Percentiles rank a stretch among this genome's conserved stretches.
Conservation (phyloP, 208 protist species). For the Tritrichomonas musculus region DNA sequence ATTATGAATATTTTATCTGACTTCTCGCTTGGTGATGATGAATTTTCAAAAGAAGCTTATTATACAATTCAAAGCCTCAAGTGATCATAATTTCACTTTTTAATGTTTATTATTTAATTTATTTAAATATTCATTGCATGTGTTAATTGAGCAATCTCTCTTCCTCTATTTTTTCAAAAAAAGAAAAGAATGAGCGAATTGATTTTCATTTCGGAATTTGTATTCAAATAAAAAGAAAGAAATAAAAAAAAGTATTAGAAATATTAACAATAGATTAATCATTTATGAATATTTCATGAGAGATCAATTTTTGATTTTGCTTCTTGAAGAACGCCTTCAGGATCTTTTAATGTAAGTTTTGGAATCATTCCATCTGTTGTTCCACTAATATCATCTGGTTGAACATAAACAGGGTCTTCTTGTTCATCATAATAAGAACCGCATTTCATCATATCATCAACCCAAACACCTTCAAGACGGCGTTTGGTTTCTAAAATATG, state of each 20-base stretch:
- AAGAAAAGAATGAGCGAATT: too few relatives aligned
- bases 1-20: background rate
- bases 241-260: too few relatives aligned
- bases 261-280: too few relatives aligned
- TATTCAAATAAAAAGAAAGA: too few relatives aligned
- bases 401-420: background rate
- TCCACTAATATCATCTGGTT: slow-evolving; percentile 9
- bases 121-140: too few relatives aligned
- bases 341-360: background rate
- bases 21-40: background rate
- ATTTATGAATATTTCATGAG: too few relatives aligned
- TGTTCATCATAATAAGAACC: slow-evolving; percentile 31
- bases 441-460: background rate
- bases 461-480: slow-evolving; percentile 25
- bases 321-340: background rate
- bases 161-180: too few relatives aligned
- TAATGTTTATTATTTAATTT: too few relatives aligned
- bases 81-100: too few relatives aligned
- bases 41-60: background rate
- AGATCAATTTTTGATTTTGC: background rate
- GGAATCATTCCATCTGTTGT: slow-evolving; percentile 24
- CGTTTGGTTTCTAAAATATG: background rate
- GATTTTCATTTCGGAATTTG: too few relatives aligned
- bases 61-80: background rate
- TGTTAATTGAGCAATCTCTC: too few relatives aligned